Base-by-base conservation (phyloP, 345 rosid species). In the Corchorus capsularis region DNA sequence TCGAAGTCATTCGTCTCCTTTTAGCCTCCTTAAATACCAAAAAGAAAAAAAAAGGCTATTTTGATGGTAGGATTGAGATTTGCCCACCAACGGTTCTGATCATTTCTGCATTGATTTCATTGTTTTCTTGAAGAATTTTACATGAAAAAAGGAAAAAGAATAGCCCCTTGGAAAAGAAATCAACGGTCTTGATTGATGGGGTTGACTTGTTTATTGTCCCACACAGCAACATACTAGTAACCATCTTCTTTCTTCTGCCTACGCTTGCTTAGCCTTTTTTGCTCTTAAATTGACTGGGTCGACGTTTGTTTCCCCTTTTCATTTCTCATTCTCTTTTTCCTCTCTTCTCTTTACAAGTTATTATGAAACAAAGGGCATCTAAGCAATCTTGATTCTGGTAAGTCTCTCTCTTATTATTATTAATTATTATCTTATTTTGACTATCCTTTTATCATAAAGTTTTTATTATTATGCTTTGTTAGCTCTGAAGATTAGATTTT, bases 321-420 rank as follows among this genome's bases (percentile, higher is more conserved):
- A 75, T 79, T 60, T 27, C 8, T 61, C 66, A 16, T 27, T 74
- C 43, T 74, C 70, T 71, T 47, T 16, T 16, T 41, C 60, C 39
- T n/a, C 68, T 59, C 32, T 19, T 0, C n/a, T 49, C 47, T 16
- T 19, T 35, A 27, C 37, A 71, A 14, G 27, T 27, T 27, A 27
- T 37, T 32, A 8, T 5, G 20, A 73, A 35, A 71, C 81, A 50
- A 71, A 61, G 45, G 55, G 71, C 74, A 53, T 73, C 77, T 59
- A 45, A 69, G 55, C 77, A 46, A 46, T 77, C 71, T 79, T 74
- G 64, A 77, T 52, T 74, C 72, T 76, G 76, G 88, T 89, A 56
- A 75, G 79, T 66, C 37, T 61, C 71, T 37, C 37, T 4, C 4
- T 32, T 62, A 10, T 5, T 34, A 22, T 62, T 41, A 16, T 34